phyloP scores from a whole-genome alignment of 768 basidiomycete genomes.

The Boletellus emodensis region DNA sequence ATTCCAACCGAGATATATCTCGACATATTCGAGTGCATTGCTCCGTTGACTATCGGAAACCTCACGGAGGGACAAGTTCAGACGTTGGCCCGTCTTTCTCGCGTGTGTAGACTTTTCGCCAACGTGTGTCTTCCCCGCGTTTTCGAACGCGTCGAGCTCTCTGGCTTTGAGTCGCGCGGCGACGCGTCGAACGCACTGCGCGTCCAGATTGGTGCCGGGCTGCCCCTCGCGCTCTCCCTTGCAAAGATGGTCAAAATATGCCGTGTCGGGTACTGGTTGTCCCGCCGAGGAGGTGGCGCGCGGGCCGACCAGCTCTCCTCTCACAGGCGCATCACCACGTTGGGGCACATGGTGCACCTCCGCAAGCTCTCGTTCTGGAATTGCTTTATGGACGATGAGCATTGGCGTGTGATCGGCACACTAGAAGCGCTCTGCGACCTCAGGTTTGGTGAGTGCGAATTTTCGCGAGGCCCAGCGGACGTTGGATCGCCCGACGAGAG shows the following conservation, averaged over 20 bases:
- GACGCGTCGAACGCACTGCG: constrained; percentile 18
- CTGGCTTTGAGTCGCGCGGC: constrained; percentile 17
- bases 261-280: neutral
- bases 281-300: neutral
- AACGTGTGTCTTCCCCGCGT: constrained; percentile 37
- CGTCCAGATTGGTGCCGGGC: constrained; percentile 21
- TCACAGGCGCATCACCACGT: neutral
- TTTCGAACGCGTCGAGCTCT: constrained; percentile 31
- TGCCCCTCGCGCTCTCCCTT: constrained; percentile 29
- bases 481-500: neutral
- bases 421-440: constrained; percentile 16
- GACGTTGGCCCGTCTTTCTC: constrained; percentile 29
- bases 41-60: constrained; percentile 11
- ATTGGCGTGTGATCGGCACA: constrained; percentile 15
- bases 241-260: constrained; percentile 29
- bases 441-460: constrained; percentile 1
- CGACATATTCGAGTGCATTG: constrained; percentile 37
- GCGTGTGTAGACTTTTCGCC: constrained; percentile 43
- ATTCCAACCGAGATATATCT: constrained; percentile 46
- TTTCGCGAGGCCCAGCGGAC: constrained; percentile 1
- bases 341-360: constrained; percentile 19
- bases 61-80: constrained; percentile 6
- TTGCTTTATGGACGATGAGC: constrained; percentile 6
- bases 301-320: neutral
- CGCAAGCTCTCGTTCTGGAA: constrained; percentile 6